phyloP scores from a whole-genome alignment of 371 early-diverging fungal species.

The Cokeromyces recurvatus region DNA sequence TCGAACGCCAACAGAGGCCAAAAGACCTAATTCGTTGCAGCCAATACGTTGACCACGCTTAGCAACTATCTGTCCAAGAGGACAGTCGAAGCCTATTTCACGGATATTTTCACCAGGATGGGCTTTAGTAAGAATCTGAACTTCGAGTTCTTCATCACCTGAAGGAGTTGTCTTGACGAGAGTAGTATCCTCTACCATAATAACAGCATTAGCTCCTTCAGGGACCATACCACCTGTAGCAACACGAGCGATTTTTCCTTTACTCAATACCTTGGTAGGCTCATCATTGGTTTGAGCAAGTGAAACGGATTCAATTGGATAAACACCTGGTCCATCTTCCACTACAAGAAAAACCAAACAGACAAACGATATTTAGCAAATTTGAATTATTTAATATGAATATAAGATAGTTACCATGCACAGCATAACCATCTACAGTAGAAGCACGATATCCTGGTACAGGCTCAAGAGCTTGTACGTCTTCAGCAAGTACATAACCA shows the following conservation, averaged over 20 bases:
- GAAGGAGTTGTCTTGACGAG: constrained; percentile 53
- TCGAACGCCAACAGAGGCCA: constrained; percentile 73
- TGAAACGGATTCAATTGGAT: constrained; percentile 58
- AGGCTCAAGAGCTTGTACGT: constrained; percentile 65
- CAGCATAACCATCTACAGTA: constrained; percentile 92
- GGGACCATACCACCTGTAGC: constrained; percentile 90
- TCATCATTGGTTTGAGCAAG: constrained; percentile 46
- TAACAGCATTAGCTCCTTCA: constrained; percentile 77
- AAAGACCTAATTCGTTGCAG: constrained; percentile 72
- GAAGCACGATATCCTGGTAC: constrained; percentile 88
- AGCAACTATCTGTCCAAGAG: constrained; percentile 55
- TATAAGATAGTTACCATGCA: constrained; percentile 73
- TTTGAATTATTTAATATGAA: no score
- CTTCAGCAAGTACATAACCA: constrained; percentile 73
- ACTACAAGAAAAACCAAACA: constrained; percentile 35
- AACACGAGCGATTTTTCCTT: constrained; percentile 70
- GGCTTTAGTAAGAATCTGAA: constrained; percentile 47
- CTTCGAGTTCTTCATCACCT: constrained; percentile 55
- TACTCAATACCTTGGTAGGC: constrained; percentile 24
- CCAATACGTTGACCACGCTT: constrained; percentile 57
- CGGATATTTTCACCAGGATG: constrained; percentile 67
- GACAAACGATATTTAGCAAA: neutral
- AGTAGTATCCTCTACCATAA: constrained; percentile 90
- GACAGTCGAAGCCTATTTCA: constrained; percentile 73
- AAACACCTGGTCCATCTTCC: constrained; percentile 76